Conservation (phyloP, 2,329 filamentous ascomycete genomes). For the Botrytis elliptica region DNA sequence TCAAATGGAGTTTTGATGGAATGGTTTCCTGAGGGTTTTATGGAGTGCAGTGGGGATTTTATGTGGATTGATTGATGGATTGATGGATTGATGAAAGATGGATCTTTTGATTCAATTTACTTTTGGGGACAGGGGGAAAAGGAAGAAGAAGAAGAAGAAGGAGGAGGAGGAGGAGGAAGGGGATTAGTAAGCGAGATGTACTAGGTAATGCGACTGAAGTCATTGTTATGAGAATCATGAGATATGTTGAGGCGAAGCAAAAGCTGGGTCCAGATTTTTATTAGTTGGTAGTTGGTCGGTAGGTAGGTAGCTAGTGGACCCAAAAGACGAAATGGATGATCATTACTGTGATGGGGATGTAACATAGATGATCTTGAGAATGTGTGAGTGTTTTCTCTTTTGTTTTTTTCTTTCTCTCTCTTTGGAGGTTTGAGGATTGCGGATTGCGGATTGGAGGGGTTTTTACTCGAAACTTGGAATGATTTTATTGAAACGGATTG, state of each 20-base stretch:
- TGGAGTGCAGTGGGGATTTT: background rate
- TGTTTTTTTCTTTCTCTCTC: background rate
- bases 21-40: background rate
- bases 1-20: background rate
- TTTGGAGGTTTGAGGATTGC: background rate
- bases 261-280: background rate
- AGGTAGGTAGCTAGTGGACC: background rate
- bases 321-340: background rate
- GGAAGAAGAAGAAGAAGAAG: background rate
- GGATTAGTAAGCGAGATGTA: background rate
- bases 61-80: background rate
- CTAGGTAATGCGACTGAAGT: background rate
- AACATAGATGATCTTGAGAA: background rate
- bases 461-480: background rate
- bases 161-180: background rate
- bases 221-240: background rate
- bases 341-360: background rate
- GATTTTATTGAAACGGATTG: background rate
- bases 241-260: background rate
- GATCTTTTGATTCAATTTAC: background rate
- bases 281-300: background rate
- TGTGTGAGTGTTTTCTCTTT: background rate
- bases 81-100: background rate
- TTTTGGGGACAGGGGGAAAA: background rate
- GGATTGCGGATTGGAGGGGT: background rate